A percentile compares a stretch with the other conserved stretches of the same genome.
Conservation (phyloP, 192 early-diverging fungal species). For the Umbelopsis sp. region DNA sequence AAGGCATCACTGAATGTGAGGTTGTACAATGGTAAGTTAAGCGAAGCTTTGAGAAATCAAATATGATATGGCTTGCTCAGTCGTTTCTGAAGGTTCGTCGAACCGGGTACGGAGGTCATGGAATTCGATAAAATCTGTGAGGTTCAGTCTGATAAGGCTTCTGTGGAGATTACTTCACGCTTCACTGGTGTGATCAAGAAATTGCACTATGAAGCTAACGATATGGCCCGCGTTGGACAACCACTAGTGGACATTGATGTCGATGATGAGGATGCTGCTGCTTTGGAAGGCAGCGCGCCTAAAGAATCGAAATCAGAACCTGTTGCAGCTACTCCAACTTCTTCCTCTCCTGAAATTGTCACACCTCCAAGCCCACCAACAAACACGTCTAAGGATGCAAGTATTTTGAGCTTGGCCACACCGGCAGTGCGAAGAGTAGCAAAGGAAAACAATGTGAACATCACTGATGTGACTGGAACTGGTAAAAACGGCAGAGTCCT, state of each 20-base stretch:
- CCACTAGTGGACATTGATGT: slow-evolving; percentile 62
- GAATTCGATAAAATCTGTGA: slow-evolving; percentile 97
- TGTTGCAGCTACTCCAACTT: slow-evolving; percentile 1
- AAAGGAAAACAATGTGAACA: slow-evolving; percentile 77
- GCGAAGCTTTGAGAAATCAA: not conserved
- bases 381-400: slow-evolving; percentile 30
- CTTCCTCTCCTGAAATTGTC: slow-evolving; percentile 9
- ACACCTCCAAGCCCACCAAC: not conserved
- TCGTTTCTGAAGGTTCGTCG: slow-evolving; percentile 73
- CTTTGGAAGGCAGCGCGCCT: slow-evolving; percentile 19
- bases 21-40: slow-evolving; percentile 88
- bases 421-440: slow-evolving; percentile 90
- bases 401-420: slow-evolving; percentile 65
- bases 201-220: slow-evolving; percentile 81
- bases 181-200: slow-evolving; percentile 85
- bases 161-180: slow-evolving; percentile 97
- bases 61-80: not conserved
- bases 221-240: slow-evolving; percentile 90
- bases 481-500: slow-evolving; percentile 87
- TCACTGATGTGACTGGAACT: slow-evolving; percentile 71
- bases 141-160: slow-evolving; percentile 97
- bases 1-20: slow-evolving; percentile 97
- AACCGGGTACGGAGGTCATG: slow-evolving; percentile 83
- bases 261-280: slow-evolving; percentile 33
- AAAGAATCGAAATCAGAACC: slow-evolving; percentile 37